A percentile compares a stretch with the other conserved stretches of the same genome.
phyloP scores from a whole-genome alignment of 139 green algal species.

The Nannochloris sp. region DNA sequence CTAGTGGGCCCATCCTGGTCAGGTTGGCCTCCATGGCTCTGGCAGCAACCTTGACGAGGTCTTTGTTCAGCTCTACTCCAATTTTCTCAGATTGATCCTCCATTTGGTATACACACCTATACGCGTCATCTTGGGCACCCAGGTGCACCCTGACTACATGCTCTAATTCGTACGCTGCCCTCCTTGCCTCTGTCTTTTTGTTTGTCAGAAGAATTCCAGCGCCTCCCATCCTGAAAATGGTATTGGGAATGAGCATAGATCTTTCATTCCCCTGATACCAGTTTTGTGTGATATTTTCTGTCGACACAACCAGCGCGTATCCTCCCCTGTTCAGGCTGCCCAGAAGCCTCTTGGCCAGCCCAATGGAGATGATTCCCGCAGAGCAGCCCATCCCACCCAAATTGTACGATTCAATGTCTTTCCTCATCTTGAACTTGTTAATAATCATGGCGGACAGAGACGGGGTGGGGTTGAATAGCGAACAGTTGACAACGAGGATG shows the following conservation, averaged over 20 bases:
- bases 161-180: constrained; percentile 65
- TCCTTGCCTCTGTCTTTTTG: constrained; percentile 29
- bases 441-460: constrained; percentile 71
- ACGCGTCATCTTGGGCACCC: constrained; percentile 48
- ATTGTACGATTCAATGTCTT: constrained; percentile 64
- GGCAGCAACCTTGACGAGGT: constrained; percentile 43
- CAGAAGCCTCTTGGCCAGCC: constrained; percentile 51
- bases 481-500: constrained; percentile 74
- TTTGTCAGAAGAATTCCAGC: constrained; percentile 62
- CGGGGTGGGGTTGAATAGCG: constrained; percentile 71
- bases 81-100: constrained; percentile 34
- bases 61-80: constrained; percentile 46
- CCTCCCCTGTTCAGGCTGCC: constrained; percentile 13
- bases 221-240: constrained; percentile 49
- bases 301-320: constrained; percentile 64
- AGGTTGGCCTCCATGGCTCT: constrained; percentile 48
- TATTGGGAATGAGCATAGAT: constrained; percentile 65
- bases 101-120: constrained; percentile 57
- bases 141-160: constrained; percentile 58
- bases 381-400: constrained; percentile 73
- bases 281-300: constrained; percentile 83
- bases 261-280: constrained; percentile 81
- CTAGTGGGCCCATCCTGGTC: constrained; percentile 44
- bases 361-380: constrained; percentile 70
- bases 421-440: constrained; percentile 76